Evolutionary conservation across 176 grass and related monocot species (phyloP).

Genomic region (Triticum dicoccoides): DNA sequence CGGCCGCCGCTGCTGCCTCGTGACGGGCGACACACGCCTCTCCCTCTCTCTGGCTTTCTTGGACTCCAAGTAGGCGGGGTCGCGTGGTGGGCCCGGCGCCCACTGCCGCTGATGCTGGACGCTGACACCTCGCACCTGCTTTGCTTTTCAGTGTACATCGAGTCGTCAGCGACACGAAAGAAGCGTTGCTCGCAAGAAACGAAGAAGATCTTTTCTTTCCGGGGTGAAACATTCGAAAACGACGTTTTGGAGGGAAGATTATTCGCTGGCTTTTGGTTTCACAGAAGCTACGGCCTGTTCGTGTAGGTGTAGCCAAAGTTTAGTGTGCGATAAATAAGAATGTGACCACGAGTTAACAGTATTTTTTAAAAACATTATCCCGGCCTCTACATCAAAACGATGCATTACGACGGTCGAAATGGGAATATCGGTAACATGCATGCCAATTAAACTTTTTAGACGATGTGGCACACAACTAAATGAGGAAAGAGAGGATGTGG

Average conservation of each 20-base stretch:
- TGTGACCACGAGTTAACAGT: too few relatives aligned
- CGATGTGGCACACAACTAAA: too few relatives aligned
- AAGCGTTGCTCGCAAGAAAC: neutral
- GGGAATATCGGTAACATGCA: too few relatives aligned
- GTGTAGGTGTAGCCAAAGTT: too few relatives aligned
- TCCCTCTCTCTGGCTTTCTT: conserved; percentile 1
- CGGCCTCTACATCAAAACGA: too few relatives aligned
- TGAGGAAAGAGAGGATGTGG: too few relatives aligned
- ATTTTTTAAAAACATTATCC: too few relatives aligned
- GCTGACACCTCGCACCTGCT: neutral
- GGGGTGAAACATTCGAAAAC: neutral
- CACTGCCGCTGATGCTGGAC: neutral
- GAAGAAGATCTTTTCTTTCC: neutral
- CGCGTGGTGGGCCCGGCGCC: neutral
- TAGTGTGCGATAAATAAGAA: too few relatives aligned
- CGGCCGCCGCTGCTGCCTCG: neutral
- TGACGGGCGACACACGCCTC: conserved; percentile 13
- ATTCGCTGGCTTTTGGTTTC: neutral
- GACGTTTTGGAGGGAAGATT: neutral
- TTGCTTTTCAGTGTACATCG: neutral
- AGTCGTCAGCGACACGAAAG: neutral
- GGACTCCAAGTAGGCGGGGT: conserved; percentile 12
- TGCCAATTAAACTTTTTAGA: too few relatives aligned
- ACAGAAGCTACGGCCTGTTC: neutral
- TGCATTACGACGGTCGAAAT: too few relatives aligned